These are phyloP conservation scores for Apiospora phragmitis DNA, from an alignment of 2,329 filamentous ascomycete species.

Conservation along the genomic window DNA sequence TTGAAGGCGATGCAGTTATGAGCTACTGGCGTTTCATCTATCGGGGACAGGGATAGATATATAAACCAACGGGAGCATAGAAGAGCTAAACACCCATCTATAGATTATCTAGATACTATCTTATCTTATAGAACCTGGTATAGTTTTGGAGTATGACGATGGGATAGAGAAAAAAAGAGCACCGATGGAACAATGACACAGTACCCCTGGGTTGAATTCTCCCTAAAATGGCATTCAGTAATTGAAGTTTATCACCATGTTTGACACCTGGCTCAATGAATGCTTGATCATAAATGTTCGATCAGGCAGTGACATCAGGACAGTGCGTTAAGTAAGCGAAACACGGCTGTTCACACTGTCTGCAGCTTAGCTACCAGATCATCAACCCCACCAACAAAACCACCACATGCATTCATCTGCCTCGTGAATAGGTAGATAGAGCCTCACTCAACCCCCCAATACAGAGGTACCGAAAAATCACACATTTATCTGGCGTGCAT, in stretches of 20 bases:
- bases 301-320: not conserved
- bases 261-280: not conserved
- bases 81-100: not conserved
- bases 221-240: not conserved
- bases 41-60: not conserved
- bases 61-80: not conserved
- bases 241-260: not conserved
- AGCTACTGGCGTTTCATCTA: not conserved
- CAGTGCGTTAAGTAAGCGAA: not conserved
- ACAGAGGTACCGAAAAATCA: not conserved
- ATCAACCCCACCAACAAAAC: conserved; percentile 4
- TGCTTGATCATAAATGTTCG: not conserved
- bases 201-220: not conserved
- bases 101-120: not conserved
- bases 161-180: not conserved
- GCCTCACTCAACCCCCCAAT: not conserved
- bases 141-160: not conserved
- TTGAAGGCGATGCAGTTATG: not conserved
- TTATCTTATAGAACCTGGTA: not conserved
- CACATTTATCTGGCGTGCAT: not conserved
- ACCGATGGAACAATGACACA: not conserved
- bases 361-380: not conserved
- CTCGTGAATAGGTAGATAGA: not conserved
- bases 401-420: not conserved
- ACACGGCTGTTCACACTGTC: not conserved